Conservation (phyloP, 2,329 filamentous ascomycete genomes). For the Aspergillus luchuensis region DNA sequence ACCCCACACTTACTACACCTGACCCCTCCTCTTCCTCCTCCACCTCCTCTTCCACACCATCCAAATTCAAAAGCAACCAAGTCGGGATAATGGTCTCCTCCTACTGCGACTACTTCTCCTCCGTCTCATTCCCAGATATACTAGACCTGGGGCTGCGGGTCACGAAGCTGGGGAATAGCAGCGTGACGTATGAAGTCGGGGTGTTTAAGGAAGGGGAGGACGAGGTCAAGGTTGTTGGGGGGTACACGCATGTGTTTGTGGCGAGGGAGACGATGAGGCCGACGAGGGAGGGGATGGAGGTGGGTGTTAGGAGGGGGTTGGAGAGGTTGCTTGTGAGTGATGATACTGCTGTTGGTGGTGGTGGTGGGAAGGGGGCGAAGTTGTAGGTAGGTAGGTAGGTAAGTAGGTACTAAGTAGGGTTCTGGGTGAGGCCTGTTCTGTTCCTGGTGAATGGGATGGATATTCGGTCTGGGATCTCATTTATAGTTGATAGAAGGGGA, state of each 20-base stretch:
- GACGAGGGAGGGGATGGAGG: slow-evolving; percentile 56
- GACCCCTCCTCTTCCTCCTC: too few relatives aligned
- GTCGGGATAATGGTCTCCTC: slow-evolving; percentile 85
- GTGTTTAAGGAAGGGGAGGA: slow-evolving; percentile 76
- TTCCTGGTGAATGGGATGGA: neutral
- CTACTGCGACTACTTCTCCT: slow-evolving; percentile 81
- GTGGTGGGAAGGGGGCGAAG: neutral
- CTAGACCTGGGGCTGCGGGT: slow-evolving; percentile 81
- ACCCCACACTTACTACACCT: slow-evolving; percentile 7
- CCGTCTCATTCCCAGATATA: slow-evolving; percentile 77
- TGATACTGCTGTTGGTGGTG: neutral
- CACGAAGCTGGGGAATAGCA: slow-evolving; percentile 79
- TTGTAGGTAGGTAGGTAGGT: neutral
- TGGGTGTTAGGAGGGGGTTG: slow-evolving; percentile 53
- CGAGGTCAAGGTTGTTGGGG: slow-evolving; percentile 78
- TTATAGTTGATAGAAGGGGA: neutral
- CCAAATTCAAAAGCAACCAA: slow-evolving; percentile 43
- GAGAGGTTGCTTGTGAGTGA: slow-evolving; percentile 53
- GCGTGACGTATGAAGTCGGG: slow-evolving; percentile 86
- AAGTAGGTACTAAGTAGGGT: too few relatives aligned
- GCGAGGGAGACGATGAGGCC: slow-evolving; percentile 70
- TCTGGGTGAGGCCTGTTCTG: neutral
- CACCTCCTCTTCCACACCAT: slow-evolving; percentile 15
- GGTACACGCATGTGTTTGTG: slow-evolving; percentile 88
- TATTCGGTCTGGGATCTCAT: neutral